Base-by-base conservation (phyloP, 257 asterid species). In the Mitragyna speciosa region DNA sequence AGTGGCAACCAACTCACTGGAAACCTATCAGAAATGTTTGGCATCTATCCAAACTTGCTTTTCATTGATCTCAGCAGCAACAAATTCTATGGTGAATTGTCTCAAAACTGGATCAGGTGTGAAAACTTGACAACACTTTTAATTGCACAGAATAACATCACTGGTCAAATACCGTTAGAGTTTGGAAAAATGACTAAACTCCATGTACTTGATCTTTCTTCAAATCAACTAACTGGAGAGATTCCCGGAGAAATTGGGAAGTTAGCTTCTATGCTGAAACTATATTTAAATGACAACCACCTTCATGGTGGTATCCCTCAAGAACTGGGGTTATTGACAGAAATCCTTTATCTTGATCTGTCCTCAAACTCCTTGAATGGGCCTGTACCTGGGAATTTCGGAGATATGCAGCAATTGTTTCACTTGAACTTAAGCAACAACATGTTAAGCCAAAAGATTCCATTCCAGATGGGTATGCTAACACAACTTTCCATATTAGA, bases 1-100 rank as follows among this genome's bases (percentile, higher is more conserved):
- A 81, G 82, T 15, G 48, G 52, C 7, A 87, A 85, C 77, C 74
- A 76, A 15, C 30, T 88, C 14, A 67, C 82, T 24, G 86, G 88
- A 68, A 73, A 82, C 67, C 24, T 86, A 15, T 74, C 81, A n/a
- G 85, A 86, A 64, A 82, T 33, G 52, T 70, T 84, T 17, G 89
- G 87, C 16, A 52, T 77, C 66, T 86, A 82, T 79, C 88, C 89
- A 6, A 33, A 75, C 51, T 41, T 86, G 41, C n/a, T 65, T 49
- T 84, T 70, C 78, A 51, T 81, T 48, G 88, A 80, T 31, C 77
- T 86, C 81, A 88, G 89, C 65, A 43, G 72, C 56, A 88, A 88
- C 54, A 39, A 64, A 48, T 56, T 86, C 43, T 67, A 80, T 7
- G 91, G 88, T 15, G 82, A 80, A 71, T 49, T 87, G 3, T 69